Conservation (phyloP, 805 yeast genomes). For the Candida broadrunensis region DNA sequence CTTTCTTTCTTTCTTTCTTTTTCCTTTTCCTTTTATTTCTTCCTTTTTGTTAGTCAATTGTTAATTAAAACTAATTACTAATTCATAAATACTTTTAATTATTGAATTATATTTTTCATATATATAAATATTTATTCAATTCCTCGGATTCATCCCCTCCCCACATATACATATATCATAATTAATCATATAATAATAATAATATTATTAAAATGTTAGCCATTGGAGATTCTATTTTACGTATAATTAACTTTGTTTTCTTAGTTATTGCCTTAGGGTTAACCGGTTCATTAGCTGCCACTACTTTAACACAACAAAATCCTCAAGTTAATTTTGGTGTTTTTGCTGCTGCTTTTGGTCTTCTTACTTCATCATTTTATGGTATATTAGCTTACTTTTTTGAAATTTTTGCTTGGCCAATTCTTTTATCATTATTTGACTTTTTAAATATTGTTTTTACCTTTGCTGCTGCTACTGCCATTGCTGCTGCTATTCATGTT, state of each 20-base stretch:
- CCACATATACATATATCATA: not conserved
- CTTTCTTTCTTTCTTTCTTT: not conserved
- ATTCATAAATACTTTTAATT: no score
- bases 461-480: conserved; percentile 90
- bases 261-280: conserved; percentile 80
- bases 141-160: no score
- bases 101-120: no score
- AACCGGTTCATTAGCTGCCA: conserved; percentile 82
- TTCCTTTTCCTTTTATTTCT: not conserved
- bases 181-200: not conserved
- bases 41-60: not conserved
- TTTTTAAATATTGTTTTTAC: conserved; percentile 88
- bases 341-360: conserved; percentile 83
- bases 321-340: conserved; percentile 88
- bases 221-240: conserved; percentile 70
- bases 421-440: conserved; percentile 71
- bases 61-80: no score
- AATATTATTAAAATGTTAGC: conserved; percentile 46
- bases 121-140: no score
- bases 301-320: conserved; percentile 46
- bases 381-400: conserved; percentile 76
- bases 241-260: conserved; percentile 72
- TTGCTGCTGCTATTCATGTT: conserved; percentile 84
- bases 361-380: conserved; percentile 76
- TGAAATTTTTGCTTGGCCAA: conserved; percentile 83